These are phyloP conservation scores for Helichrysum umbraculigerum DNA, from an alignment of 129 eudicot species.

Conservation along the genomic window DNA sequence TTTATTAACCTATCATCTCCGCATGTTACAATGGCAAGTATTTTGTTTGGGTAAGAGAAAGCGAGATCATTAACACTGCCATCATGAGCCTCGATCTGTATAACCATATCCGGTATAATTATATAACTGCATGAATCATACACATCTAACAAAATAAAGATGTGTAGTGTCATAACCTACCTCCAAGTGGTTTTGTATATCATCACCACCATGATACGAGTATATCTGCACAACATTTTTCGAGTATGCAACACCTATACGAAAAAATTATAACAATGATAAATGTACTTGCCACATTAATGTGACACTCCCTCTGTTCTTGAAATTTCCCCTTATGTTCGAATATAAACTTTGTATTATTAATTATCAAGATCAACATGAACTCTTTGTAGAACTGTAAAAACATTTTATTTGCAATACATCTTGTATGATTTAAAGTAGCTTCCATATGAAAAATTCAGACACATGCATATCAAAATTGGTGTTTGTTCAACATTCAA, in stretches of 20 bases:
- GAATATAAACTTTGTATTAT: not conserved
- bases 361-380: not conserved
- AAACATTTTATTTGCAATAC: not conserved
- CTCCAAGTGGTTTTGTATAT: slow-evolving; percentile 77
- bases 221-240: slow-evolving; percentile 77
- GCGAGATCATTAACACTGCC: slow-evolving; percentile 95
- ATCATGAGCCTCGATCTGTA: slow-evolving; percentile 92
- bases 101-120: slow-evolving; percentile 4
- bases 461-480: slow-evolving; percentile 1
- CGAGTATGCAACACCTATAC: slow-evolving; percentile 84
- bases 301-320: slow-evolving; percentile 10
- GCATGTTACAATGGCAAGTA: slow-evolving; percentile 71
- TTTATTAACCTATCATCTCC: slow-evolving; percentile 89
- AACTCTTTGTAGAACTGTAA: not conserved
- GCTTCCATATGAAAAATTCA: not conserved
- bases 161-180: slow-evolving; percentile 30
- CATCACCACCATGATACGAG: slow-evolving; percentile 64
- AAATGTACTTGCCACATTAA: not conserved
- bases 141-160: not conserved
- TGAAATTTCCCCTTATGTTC: slow-evolving; percentile 9
- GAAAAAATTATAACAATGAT: slow-evolving; percentile 7
- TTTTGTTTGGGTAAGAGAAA: slow-evolving; percentile 74
- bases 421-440: not conserved
- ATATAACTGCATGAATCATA: not conserved
- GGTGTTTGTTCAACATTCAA: slow-evolving; percentile 6